phyloP scores from a whole-genome alignment of 75 land plant genomes.

The Pinus taeda region DNA sequence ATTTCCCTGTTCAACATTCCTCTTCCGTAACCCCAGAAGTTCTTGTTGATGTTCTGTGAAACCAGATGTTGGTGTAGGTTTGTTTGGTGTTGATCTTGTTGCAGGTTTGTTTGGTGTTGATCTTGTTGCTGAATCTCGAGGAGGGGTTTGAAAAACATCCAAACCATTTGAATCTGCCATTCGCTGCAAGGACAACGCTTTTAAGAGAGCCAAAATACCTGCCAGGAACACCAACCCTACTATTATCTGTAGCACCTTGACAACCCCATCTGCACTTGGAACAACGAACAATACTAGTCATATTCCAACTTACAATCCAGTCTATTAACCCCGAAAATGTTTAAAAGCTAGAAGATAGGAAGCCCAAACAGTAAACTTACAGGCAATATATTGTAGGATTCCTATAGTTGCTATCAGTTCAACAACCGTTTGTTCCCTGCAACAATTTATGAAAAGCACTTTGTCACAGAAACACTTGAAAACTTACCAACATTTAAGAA shows the following conservation, averaged over 20 bases:
- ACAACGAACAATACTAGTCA: background rate
- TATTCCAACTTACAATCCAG: background rate
- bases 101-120: slow-evolving; percentile 5
- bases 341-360: background rate
- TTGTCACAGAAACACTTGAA: background rate
- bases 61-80: slow-evolving; percentile 11
- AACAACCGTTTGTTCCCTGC: slow-evolving; percentile 42
- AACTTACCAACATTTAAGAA: background rate
- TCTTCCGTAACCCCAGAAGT: slow-evolving; percentile 51
- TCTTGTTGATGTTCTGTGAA: slow-evolving; percentile 53
- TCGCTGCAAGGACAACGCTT: slow-evolving; percentile 40
- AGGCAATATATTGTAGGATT: slow-evolving; percentile 27
- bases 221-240: slow-evolving; percentile 38
- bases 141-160: slow-evolving; percentile 10
- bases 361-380: slow-evolving; percentile 34
- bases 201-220: slow-evolving; percentile 44
- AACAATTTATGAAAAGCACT: slow-evolving; percentile 2
- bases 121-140: slow-evolving; percentile 22
- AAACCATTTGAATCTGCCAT: slow-evolving; percentile 22
- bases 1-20: slow-evolving; percentile 9
- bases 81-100: slow-evolving; percentile 2
- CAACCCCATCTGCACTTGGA: slow-evolving; percentile 37
- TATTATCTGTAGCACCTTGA: slow-evolving; percentile 27
- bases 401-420: slow-evolving; percentile 18
- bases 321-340: background rate